Evolutionary conservation across 257 asterid genomes (phyloP).

Genomic region (Fraxinus cuspidata): DNA sequence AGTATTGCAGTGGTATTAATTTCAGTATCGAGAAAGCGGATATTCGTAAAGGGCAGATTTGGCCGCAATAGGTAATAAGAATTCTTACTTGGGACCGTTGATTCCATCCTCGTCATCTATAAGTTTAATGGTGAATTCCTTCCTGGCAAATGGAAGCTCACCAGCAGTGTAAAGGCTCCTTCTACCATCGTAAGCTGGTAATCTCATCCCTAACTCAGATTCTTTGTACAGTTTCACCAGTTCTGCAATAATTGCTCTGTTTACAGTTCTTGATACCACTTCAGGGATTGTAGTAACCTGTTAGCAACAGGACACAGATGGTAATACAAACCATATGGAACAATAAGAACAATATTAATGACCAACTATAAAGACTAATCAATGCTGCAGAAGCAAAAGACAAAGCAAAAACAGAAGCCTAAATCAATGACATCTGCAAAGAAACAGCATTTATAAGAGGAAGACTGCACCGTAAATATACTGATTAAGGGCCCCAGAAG

Average conservation of each 20-base stretch:
- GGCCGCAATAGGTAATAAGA: slow-evolving; percentile 7
- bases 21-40: not conserved
- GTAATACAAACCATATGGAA: slow-evolving; percentile 26
- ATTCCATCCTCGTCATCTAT: slow-evolving; percentile 74
- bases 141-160: slow-evolving; percentile 90
- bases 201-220: slow-evolving; percentile 86
- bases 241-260: slow-evolving; percentile 85
- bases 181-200: slow-evolving; percentile 97
- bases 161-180: slow-evolving; percentile 96
- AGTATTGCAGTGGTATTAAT: not conserved
- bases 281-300: slow-evolving; percentile 93
- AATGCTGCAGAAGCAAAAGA: slow-evolving; percentile 46
- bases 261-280: slow-evolving; percentile 76
- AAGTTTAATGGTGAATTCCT: slow-evolving; percentile 79
- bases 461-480: slow-evolving; percentile 33
- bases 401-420: slow-evolving; percentile 19
- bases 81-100: slow-evolving; percentile 81
- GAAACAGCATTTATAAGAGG: slow-evolving; percentile 25
- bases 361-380: slow-evolving; percentile 40
- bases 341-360: slow-evolving; percentile 25
- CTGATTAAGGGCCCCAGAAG: slow-evolving; percentile 46
- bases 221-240: slow-evolving; percentile 80
- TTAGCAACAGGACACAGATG: slow-evolving; percentile 26
- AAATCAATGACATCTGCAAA: slow-evolving; percentile 3
- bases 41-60: slow-evolving; percentile 4